Percentiles rank a stretch among this genome's conserved stretches.
Conservation (phyloP, 306 rosid genomes). For the Lotus japonicus region DNA sequence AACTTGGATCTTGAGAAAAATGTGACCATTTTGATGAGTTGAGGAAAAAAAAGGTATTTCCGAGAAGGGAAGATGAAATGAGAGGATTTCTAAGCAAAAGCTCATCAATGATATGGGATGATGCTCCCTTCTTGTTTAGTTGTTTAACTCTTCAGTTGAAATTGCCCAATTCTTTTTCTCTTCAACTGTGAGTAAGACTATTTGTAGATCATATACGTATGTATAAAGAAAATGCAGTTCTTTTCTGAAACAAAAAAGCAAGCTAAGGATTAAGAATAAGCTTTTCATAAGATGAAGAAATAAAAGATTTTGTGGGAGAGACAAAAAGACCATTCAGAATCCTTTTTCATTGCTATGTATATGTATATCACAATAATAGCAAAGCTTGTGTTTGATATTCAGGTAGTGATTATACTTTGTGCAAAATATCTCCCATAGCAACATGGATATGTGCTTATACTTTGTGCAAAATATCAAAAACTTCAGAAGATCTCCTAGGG, state of each 20-base stretch:
- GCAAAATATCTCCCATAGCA: background rate
- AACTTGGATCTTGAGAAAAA: conserved; percentile 31
- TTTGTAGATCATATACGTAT: conserved; percentile 11
- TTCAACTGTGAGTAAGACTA: conserved; percentile 13
- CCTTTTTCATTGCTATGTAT: background rate
- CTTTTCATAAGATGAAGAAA: background rate
- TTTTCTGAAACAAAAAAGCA: background rate
- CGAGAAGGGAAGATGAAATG: conserved; percentile 34
- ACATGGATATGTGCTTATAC: background rate
- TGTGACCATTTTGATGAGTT: conserved; percentile 23
- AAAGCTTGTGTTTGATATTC: background rate
- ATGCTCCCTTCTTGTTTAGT: conserved; percentile 21
- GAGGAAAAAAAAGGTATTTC: conserved; percentile 21
- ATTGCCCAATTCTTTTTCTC: conserved; percentile 28
- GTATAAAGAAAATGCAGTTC: conserved; percentile 15
- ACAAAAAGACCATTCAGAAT: background rate
- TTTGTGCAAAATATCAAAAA: background rate
- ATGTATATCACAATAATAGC: background rate
- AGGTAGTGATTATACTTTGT: background rate
- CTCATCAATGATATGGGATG: conserved; percentile 21
- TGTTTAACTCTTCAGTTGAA: conserved; percentile 19
- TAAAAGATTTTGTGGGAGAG: background rate
- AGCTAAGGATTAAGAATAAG: conserved; percentile 7
- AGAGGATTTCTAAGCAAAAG: conserved; percentile 25
- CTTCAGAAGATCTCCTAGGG: background rate